phyloP scores from a whole-genome alignment of 257 asterid genomes.

The Lycium ferocissimum region DNA sequence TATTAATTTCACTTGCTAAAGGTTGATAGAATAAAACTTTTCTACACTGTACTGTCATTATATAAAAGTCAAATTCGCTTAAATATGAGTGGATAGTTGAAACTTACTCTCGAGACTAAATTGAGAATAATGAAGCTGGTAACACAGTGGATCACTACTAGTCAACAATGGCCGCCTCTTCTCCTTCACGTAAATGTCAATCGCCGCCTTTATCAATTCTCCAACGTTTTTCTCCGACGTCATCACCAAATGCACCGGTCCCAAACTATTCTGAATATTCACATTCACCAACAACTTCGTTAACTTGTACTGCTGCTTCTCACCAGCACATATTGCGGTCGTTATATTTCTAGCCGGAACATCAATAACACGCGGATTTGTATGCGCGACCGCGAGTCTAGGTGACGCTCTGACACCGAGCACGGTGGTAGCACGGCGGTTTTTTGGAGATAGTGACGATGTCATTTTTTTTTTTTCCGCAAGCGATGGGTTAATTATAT shows the following conservation, averaged over 20 bases:
- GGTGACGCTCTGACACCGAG: neutral
- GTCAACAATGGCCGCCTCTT: constrained; percentile 65
- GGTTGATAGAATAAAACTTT: too few species aligned
- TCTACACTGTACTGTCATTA: too few species aligned
- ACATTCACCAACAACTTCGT: constrained; percentile 62
- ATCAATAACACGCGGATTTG: neutral
- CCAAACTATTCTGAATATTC: constrained; percentile 56
- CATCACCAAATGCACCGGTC: constrained; percentile 63
- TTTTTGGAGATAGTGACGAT: neutral
- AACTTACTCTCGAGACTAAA: constrained; percentile 60
- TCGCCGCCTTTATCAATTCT: constrained; percentile 58
- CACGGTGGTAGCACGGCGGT: neutral
- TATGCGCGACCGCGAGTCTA: neutral
- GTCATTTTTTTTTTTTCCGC: constrained; percentile 5
- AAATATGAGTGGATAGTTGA: neutral
- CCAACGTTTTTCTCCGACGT: constrained; percentile 62
- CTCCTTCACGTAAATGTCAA: constrained; percentile 56
- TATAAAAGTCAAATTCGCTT: neutral
- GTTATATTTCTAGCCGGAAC: neutral
- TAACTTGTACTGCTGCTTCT: constrained; percentile 36
- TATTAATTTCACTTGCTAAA: too few species aligned
- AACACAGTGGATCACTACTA: constrained; percentile 41
- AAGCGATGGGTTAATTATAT: neutral
- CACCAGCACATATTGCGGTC: constrained; percentile 13
- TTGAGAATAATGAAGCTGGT: constrained; percentile 65